Conservation (phyloP, 768 basidiomycete genomes). For the Podaxis sp. region DNA sequence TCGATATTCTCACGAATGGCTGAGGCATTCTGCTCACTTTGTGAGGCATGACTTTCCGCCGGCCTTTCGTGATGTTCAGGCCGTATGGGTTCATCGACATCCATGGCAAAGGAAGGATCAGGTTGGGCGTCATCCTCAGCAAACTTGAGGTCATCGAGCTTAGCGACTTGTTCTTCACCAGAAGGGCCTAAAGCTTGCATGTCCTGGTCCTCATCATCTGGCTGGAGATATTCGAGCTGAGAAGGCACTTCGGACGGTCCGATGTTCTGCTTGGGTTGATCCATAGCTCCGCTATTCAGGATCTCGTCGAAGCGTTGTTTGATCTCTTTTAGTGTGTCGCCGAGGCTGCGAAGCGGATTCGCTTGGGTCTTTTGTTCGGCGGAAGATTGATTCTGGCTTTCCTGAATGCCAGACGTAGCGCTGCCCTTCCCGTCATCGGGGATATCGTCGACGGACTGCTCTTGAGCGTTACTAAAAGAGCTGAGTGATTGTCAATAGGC, state of each 20-base stretch:
- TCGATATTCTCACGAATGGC: conserved; percentile 36
- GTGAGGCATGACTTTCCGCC: conserved; percentile 20
- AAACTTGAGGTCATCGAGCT: conserved; percentile 78
- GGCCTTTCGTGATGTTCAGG: conserved; percentile 28
- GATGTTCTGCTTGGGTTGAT: conserved; percentile 33
- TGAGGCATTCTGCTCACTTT: conserved; percentile 25
- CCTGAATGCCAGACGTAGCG: conserved; percentile 42
- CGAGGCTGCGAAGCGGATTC: conserved; percentile 76
- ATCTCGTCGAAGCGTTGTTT: conserved; percentile 85
- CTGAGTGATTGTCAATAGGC: background rate
- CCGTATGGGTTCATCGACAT: conserved; percentile 37
- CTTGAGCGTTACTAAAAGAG: conserved; percentile 16
- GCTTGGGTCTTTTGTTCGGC: conserved; percentile 36
- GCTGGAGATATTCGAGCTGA: conserved; percentile 75
- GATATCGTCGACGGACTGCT: conserved; percentile 17
- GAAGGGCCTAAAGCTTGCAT: conserved; percentile 92
- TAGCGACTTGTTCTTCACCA: conserved; percentile 78
- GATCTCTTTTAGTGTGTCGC: conserved; percentile 82
- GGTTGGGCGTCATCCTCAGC: conserved; percentile 53
- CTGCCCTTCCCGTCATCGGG: conserved; percentile 25
- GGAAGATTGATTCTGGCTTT: conserved; percentile 41
- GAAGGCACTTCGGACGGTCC: conserved; percentile 40
- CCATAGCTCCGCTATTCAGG: conserved; percentile 39
- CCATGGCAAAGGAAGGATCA: conserved; percentile 44
- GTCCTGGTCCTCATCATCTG: conserved; percentile 65